phyloP scores from a whole-genome alignment of 345 rosid species.

The Aegle marmelos region DNA sequence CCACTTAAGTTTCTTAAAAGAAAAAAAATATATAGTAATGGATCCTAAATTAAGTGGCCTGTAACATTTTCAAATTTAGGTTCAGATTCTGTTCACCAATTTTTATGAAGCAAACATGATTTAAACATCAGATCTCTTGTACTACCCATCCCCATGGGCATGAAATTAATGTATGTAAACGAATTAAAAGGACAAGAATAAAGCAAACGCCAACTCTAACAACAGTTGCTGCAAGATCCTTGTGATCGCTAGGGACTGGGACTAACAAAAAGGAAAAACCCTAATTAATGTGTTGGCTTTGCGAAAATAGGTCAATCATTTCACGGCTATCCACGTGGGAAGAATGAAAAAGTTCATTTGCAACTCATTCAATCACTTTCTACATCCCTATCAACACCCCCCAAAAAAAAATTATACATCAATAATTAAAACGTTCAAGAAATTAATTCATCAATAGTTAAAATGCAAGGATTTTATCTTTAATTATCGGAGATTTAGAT shows the following conservation, averaged over 20 bases:
- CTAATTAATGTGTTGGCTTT: not conserved
- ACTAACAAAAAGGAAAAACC: not conserved
- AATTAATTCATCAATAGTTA: not conserved
- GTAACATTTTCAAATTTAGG: no score
- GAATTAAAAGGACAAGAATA: not conserved
- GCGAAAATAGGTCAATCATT: not conserved
- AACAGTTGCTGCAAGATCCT: slow-evolving; percentile 18
- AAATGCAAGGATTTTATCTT: not conserved
- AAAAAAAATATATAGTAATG: no score
- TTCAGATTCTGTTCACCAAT: no score
- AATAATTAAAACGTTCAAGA: not conserved
- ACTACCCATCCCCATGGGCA: no score
- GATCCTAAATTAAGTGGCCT: no score
- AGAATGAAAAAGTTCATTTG: slow-evolving; percentile 28
- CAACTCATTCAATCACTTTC: not conserved
- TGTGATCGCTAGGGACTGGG: slow-evolving; percentile 18
- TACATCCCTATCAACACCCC: no score
- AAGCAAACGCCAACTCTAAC: slow-evolving; percentile 7
- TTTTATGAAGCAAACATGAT: no score
- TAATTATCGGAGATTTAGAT: not conserved
- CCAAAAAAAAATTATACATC: no score
- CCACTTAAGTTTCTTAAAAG: no score
- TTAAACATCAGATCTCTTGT: no score
- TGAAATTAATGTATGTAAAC: not conserved
- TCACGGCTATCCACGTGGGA: slow-evolving; percentile 30